These are phyloP conservation scores for Backusella circina DNA, from an alignment of 192 early-diverging fungal species.

Conservation along the genomic window DNA sequence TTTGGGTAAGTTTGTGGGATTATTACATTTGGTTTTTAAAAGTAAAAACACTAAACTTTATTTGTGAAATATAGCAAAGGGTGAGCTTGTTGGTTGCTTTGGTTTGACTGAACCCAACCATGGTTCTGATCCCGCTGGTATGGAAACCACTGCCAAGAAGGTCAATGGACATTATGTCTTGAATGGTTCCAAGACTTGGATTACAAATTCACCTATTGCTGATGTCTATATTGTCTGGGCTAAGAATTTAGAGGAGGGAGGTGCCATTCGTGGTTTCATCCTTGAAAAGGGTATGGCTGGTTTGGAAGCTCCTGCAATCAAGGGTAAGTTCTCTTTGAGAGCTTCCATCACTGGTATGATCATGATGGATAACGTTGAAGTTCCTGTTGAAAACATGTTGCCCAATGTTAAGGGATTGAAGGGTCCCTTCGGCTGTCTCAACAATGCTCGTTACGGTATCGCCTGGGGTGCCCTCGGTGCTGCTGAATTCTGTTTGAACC, in stretches of 20 bases:
- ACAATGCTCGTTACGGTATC: conserved; percentile 97
- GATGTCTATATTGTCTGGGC: conserved; percentile 98
- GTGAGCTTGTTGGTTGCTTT: conserved; percentile 88
- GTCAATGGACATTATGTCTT: conserved; percentile 71
- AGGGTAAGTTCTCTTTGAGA: conserved; percentile 94
- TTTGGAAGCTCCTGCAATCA: conserved; percentile 80
- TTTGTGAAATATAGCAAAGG: conserved; percentile 57
- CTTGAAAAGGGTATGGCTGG: conserved; percentile 86
- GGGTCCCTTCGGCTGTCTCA: conserved; percentile 96
- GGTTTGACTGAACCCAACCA: conserved; percentile 98
- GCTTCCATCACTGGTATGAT: conserved; percentile 97
- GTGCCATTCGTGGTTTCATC: conserved; percentile 89
- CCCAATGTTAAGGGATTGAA: conserved; percentile 88
- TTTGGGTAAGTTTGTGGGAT: conserved; percentile 54
- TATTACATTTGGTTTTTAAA: neutral
- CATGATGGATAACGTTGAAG: conserved; percentile 96
- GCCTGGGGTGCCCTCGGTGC: conserved; percentile 96
- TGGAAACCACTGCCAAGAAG: conserved; percentile 88
- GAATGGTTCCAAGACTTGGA: conserved; percentile 97
- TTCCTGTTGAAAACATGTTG: conserved; percentile 87
- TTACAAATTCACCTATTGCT: conserved; percentile 97
- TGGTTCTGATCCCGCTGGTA: conserved; percentile 88
- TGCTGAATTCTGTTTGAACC: conserved; percentile 85
- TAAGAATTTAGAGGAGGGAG: conserved; percentile 73
- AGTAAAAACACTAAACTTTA: neutral